Percentiles rank a stretch among this genome's conserved stretches.
phyloP scores from a whole-genome alignment of 2,329 filamentous ascomycete genomes.

The Ilyonectria sp. region DNA sequence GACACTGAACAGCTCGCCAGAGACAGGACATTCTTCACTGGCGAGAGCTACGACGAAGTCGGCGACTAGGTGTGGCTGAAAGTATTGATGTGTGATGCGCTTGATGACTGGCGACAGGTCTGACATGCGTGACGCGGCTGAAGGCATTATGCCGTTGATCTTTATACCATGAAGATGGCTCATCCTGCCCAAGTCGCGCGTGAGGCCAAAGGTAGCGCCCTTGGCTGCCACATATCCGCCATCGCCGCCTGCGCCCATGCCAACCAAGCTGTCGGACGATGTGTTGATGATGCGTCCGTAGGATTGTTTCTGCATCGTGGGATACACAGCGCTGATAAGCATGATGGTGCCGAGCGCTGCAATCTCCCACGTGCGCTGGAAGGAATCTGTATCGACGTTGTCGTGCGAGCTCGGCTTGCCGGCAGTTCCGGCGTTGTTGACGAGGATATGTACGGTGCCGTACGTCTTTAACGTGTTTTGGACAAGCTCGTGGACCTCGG shows the following conservation, averaged over 20 bases:
- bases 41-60: slow-evolving; percentile 34
- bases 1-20: slow-evolving; percentile 34
- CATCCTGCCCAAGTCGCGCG: slow-evolving; percentile 33
- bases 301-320: slow-evolving; percentile 34
- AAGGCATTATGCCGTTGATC: slow-evolving; percentile 39
- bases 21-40: slow-evolving; percentile 38
- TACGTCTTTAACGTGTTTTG: slow-evolving; percentile 7
- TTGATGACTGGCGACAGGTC: slow-evolving; percentile 38
- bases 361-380: slow-evolving; percentile 35
- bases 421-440: slow-evolving; percentile 33
- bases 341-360: slow-evolving; percentile 27
- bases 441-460: slow-evolving; percentile 21
- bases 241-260: slow-evolving; percentile 39
- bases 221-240: slow-evolving; percentile 32
- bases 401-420: slow-evolving; percentile 29
- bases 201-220: slow-evolving; percentile 31
- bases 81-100: slow-evolving; percentile 36
- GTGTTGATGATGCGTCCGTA: slow-evolving; percentile 25
- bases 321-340: slow-evolving; percentile 38
- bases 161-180: slow-evolving; percentile 30
- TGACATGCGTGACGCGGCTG: slow-evolving; percentile 38
- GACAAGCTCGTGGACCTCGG: slow-evolving; percentile 25
- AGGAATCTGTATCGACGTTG: slow-evolving; percentile 21
- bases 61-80: slow-evolving; percentile 27
- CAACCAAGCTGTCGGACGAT: slow-evolving; percentile 37